Evolutionary conservation across 306 rosid genomes (phyloP), one percentile per base, ranked within the genome.

Genomic region (Castanea sativa): DNA sequence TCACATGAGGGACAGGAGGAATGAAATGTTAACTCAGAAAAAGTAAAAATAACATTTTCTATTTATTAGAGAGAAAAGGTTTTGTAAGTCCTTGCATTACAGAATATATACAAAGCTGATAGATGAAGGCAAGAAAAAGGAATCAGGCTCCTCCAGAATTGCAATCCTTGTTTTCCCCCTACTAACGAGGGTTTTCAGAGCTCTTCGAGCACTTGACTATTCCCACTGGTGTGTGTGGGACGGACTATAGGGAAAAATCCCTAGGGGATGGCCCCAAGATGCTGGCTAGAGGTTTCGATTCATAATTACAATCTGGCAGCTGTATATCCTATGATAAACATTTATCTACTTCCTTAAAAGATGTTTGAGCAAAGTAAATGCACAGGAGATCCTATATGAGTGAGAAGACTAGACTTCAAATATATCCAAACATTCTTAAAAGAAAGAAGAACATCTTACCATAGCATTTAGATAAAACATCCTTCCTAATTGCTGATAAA

Each of bases 401-500:
- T n/a, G 15, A 49, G 53, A 49, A 49, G 53, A 49, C 53, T 49
- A 35, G 49, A 13, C 25, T 67, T 67, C 51, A 33, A 6, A 67
- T n/a, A 35, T 35, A 67, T 33, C 23, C 8, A 21, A 14, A 18
- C 27, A 8, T 33, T 67, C 59, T 51, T 23, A 21, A 30, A 71
- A 83, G 55, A 52, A 64, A 70, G 64, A 55, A 75, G 67, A 41
- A 43, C 45, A 52, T 81, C 89, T 83, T 82, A 92, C 98, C 98
- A 16, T 94, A 94, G 82, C 98, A 94, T 87, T 92, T 94, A 72
- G 98, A 94, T 57, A 92, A 86, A 76, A 94, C 98, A 83, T 94
- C 97, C 85, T 94, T 92, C 85, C 97, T 84, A 78, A 94, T 91
- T 69, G 98, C 97, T 3, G 98, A 94, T 80, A 94, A 70, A 49